A percentile compares a stretch with the other conserved stretches of the same genome.
Conservation (phyloP, 306 rosid genomes). For the Biancaea sappan region DNA sequence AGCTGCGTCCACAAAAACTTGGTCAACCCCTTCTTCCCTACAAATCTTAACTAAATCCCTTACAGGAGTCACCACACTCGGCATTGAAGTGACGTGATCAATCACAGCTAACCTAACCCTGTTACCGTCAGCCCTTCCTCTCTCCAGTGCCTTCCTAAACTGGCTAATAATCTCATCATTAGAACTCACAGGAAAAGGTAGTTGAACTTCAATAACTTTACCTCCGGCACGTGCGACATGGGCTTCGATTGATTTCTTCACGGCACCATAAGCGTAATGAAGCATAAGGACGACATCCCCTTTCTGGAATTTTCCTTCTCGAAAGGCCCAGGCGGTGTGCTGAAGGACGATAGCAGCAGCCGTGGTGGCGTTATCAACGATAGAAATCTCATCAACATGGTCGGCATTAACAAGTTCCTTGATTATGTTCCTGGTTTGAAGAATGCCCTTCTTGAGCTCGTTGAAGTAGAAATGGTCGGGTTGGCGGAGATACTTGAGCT, state of each 20-base stretch:
- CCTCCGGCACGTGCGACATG: constrained; percentile 90
- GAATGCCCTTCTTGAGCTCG: constrained; percentile 58
- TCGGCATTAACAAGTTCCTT: constrained; percentile 70
- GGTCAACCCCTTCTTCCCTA: constrained; percentile 93
- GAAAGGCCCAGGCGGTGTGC: constrained; percentile 74
- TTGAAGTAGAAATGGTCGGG: constrained; percentile 88
- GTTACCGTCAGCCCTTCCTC: constrained; percentile 70
- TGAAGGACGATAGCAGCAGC: constrained; percentile 97
- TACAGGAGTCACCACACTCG: constrained; percentile 82
- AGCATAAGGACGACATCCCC: constrained; percentile 90
- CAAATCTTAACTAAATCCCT: constrained; percentile 84
- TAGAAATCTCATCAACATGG: constrained; percentile 74
- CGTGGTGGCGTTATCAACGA: constrained; percentile 98
- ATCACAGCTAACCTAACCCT: constrained; percentile 86
- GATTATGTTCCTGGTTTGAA: constrained; percentile 62
- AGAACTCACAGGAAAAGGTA: constrained; percentile 84
- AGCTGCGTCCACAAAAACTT: constrained; percentile 94
- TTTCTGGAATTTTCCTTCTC: constrained; percentile 61
- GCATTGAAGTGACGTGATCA: constrained; percentile 97
- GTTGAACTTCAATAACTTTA: constrained; percentile 71
- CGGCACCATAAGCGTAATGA: constrained; percentile 86
- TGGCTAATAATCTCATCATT: constrained; percentile 71
- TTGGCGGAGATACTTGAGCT: constrained; percentile 64
- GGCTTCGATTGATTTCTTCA: constrained; percentile 92
- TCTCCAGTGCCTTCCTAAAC: constrained; percentile 72